These are phyloP conservation scores for Mychonastes homosphaera DNA, from an alignment of 139 green algal species.

Conservation along the genomic window DNA sequence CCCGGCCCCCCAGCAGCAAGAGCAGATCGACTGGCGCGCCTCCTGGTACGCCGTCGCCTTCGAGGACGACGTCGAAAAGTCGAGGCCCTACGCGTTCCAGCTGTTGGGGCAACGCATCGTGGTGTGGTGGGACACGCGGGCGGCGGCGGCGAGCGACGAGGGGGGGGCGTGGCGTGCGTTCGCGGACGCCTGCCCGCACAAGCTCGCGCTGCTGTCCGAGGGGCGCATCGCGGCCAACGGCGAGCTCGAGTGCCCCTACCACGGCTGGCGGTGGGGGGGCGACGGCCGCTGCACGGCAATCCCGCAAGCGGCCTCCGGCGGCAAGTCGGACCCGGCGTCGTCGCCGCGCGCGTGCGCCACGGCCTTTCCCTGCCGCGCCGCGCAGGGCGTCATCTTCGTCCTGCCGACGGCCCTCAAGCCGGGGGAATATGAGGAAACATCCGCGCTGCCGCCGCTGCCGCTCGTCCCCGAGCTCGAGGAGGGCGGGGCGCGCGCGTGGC, in stretches of 20 bases:
- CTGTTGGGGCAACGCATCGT: slow-evolving; percentile 16
- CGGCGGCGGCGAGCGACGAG: too few species aligned
- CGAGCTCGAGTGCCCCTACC: slow-evolving; percentile 31
- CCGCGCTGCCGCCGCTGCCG: slow-evolving; percentile 5
- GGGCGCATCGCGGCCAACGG: slow-evolving; percentile 23
- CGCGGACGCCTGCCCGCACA: slow-evolving; percentile 21
- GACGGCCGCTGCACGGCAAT: slow-evolving; percentile 18
- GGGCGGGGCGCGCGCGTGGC: slow-evolving; percentile 9
- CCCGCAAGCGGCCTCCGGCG: slow-evolving; percentile 14
- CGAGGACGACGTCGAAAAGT: slow-evolving; percentile 16
- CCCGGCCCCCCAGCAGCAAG: too few species aligned
- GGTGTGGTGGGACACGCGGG: slow-evolving; percentile 15
- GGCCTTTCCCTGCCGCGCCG: slow-evolving; percentile 5
- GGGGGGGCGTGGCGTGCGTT: slow-evolving; percentile 18
- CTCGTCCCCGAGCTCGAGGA: slow-evolving; percentile 28
- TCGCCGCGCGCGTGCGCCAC: slow-evolving; percentile 15
- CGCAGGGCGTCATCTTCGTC: slow-evolving; percentile 20
- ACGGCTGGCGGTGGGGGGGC: slow-evolving; percentile 15
- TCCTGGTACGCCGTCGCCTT: too few species aligned
- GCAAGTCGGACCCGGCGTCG: slow-evolving; percentile 2
- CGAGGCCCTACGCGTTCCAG: slow-evolving; percentile 10
- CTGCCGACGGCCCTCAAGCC: slow-evolving; percentile 9
- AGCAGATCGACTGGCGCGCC: too few species aligned
- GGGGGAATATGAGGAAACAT: too few species aligned
- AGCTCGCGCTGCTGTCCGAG: slow-evolving; percentile 18